These are phyloP conservation scores for Macrotyloma uniflorum DNA, from an alignment of 306 rosid species.

Conservation along the genomic window DNA sequence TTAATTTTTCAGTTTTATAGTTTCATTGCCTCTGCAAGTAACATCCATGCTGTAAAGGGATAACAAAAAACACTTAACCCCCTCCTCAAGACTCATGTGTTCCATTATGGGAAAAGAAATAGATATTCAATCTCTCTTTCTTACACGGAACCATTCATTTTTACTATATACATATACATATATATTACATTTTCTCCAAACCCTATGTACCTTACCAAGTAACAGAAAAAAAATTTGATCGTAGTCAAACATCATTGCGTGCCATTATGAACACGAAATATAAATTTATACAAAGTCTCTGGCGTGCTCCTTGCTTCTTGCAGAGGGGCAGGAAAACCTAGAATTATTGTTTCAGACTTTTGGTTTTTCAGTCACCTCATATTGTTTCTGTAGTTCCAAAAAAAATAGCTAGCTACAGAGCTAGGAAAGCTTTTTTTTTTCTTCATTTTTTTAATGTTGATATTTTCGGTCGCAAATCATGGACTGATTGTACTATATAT, in stretches of 20 bases:
- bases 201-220: not conserved
- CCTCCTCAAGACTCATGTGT: conserved; percentile 34
- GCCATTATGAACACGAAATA: not conserved
- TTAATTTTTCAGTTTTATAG: not conserved
- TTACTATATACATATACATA: too few species aligned
- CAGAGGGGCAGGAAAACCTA: not conserved
- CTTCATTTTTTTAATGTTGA: too few species aligned
- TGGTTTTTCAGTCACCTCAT: not conserved
- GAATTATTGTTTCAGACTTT: not conserved
- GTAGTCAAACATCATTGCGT: not conserved
- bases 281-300: not conserved
- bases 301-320: not conserved
- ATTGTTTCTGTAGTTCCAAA: not conserved
- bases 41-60: conserved; percentile 47
- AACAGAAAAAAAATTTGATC: not conserved
- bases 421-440: too few species aligned
- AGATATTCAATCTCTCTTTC: not conserved
- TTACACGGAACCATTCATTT: conserved; percentile 28
- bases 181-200: not conserved
- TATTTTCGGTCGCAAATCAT: too few species aligned
- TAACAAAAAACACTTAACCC: conserved; percentile 18
- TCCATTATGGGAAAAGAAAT: conserved; percentile 30
- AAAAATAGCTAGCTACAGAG: not conserved
- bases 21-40: conserved; percentile 35
- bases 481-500: too few species aligned